Base-by-base conservation (phyloP, 83 land plant species). In the Picea engelmannii region DNA sequence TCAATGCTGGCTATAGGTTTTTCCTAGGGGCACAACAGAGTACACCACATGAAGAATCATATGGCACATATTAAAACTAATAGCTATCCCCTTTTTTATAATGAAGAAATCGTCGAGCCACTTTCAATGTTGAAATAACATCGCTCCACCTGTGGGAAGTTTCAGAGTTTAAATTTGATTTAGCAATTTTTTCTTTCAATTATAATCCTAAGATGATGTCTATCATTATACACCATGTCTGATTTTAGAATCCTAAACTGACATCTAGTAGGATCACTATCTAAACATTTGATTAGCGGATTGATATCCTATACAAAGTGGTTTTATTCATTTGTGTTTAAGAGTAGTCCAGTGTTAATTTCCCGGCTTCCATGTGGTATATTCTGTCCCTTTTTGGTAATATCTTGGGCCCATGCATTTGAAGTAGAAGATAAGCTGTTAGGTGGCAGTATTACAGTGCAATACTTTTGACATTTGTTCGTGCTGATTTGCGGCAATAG, bases 401-500 rank as follows among this genome's bases (percentile, higher is more conserved):
- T 18, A 71, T 71, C 13, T 42, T 42, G 40, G 8, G 52, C 11
- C 52, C 52, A 49, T 70, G 40, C 49, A 42, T 8, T 71, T 71
- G 18, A 9, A 42, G 23, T 42, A 71, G 23, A 42, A 71, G 52
- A 71, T 20, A 11, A 11, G 44, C 0, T 71, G 20, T 42, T 44
- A 42, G 70, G 35, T 24, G 12, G 12, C 1, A 66, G 17, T 35
- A 66, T 66, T 35, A 66, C 13, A 25, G 25, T 66, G 70, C 40
- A 66, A 27, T 35, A 18, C 4, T 71, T 17, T 69, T 68, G 74
- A 27, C 44, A 69, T 69, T 42, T 38, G 74, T 69, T 38, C 44
- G 76, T 71, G 76, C 76, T 42, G 55, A 71, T 71, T 71, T 42
- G 76, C 52, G 44, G 52, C 76, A 71, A 71, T 44, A 71, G 76